Evolutionary conservation across 495 filamentous ascomycete species (phyloP).

Genomic region (Daldinia loculata): DNA sequence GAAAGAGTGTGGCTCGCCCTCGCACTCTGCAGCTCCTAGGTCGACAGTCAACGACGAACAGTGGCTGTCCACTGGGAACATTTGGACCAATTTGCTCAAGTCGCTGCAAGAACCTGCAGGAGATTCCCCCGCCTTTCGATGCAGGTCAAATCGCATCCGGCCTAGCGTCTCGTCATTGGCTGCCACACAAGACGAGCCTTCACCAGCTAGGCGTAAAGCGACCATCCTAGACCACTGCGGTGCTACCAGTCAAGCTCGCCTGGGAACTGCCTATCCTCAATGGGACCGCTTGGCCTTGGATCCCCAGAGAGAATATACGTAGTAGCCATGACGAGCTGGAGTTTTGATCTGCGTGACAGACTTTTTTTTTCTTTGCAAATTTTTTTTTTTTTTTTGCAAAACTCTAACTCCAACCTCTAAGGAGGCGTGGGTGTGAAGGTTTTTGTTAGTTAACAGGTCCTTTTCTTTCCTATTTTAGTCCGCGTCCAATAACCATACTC

Average conservation of each 20-base stretch:
- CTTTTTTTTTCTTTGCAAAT: constrained; percentile 2
- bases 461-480: neutral
- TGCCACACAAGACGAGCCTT: constrained; percentile 28
- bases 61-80: constrained; percentile 39
- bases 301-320: constrained; percentile 16
- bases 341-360: constrained; percentile 11
- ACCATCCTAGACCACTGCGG: constrained; percentile 41
- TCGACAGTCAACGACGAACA: constrained; percentile 36
- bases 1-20: constrained; percentile 37
- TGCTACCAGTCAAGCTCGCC: constrained; percentile 34
- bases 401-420: constrained; percentile 2
- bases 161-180: constrained; percentile 35
- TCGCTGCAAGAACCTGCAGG: constrained; percentile 40
- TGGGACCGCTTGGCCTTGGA: constrained; percentile 36
- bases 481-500: constrained; percentile 26
- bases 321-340: constrained; percentile 7
- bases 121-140: constrained; percentile 44
- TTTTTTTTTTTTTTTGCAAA: constrained; percentile 6
- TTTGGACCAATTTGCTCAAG: constrained; percentile 40
- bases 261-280: constrained; percentile 20
- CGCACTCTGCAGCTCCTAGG: constrained; percentile 27
- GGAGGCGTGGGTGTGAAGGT: neutral
- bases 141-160: constrained; percentile 42
- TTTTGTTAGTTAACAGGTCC: constrained; percentile 1
- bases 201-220: constrained; percentile 30